Evolutionary conservation across 768 basidiomycete genomes (phyloP).

Genomic region (Termitomyces titanicus): DNA sequence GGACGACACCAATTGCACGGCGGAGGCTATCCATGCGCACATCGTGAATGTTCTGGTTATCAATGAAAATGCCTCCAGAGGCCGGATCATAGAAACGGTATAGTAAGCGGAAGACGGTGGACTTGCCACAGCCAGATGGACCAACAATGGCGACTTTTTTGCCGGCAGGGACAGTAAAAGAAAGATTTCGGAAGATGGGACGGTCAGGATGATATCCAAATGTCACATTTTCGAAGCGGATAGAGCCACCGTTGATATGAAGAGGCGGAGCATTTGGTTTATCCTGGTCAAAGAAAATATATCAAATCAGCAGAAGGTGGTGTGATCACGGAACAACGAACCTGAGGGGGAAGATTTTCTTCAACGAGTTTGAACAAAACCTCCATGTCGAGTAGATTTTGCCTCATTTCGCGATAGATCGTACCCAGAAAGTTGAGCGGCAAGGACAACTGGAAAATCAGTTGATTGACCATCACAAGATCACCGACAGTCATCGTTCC

Average conservation of each 20-base stretch:
- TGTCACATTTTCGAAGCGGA: constrained; percentile 87
- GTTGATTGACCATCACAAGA: constrained; percentile 98
- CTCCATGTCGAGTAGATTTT: constrained; percentile 97
- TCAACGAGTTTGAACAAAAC: constrained; percentile 86
- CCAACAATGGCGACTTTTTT: constrained; percentile 98
- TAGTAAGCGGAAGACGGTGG: constrained; percentile 90
- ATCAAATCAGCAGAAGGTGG: neutral
- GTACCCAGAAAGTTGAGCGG: constrained; percentile 97
- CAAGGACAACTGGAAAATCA: constrained; percentile 94
- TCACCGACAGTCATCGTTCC: constrained; percentile 99
- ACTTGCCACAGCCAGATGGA: constrained; percentile 96
- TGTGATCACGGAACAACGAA: constrained; percentile 17
- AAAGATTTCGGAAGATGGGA: constrained; percentile 84
- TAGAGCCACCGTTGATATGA: constrained; percentile 73
- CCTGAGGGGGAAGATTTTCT: constrained; percentile 69
- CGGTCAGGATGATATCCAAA: constrained; percentile 93
- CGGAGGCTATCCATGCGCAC: constrained; percentile 74
- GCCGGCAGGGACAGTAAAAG: constrained; percentile 91
- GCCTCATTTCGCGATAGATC: constrained; percentile 95
- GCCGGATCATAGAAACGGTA: constrained; percentile 92
- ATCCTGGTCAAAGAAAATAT: constrained; percentile 48
- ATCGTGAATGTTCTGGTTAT: constrained; percentile 81
- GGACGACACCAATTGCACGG: constrained; percentile 83
- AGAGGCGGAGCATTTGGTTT: constrained; percentile 65
- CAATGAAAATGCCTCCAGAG: constrained; percentile 77